Evolutionary conservation across 2,329 filamentous ascomycete species (phyloP), one percentile per base, ranked within the genome.

Genomic region (Seiridium unicorne): DNA sequence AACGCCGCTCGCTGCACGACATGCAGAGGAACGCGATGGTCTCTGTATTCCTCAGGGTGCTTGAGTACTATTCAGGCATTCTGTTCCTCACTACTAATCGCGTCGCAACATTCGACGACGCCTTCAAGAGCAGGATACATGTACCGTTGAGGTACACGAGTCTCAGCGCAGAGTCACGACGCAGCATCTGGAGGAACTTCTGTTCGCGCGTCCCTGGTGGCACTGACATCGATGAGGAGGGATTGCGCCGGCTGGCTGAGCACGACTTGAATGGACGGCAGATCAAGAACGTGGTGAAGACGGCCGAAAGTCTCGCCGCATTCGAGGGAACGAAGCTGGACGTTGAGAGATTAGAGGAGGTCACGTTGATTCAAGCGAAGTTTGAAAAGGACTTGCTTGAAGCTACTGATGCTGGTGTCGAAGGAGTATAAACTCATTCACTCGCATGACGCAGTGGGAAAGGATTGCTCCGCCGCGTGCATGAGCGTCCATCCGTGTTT

Each of bases 111-210:
- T 57, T 60, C 26, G 53, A 60, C 10, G 58, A 60, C 11, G 51
- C 58, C 3, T 57, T 60, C 9, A 51, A 55, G 5, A 54, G 48
- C 8, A 54, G 58, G 5, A 53, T 60, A 13, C 58, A 60, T 32
- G 54, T 60, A 6, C 51, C 48, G 31, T 31, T 60, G n/a, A 18
- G 49, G 11, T 60, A 60, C 36, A 72, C 71, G 58, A 69, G 73
- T 42, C 74, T 82, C 3, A 69, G 65, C 8, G 70, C 78, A 57
- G 70, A 73, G 46, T 74, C 80, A 64, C 75, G 79, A 47, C 74
- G 47, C 8, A 49, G 9, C 4, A 58, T 58, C 26, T 58, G 56
- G 56, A 46, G n/a, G 5, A 58, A 78, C 65, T 75, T 78, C 65
- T 81, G 81, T 64, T 77, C 80, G 62, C 76, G 79, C 5, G 62